A percentile compares a stretch with the other conserved stretches of the same genome.
These are phyloP conservation scores for Berkeleyomyces basicola DNA, from an alignment of 2,329 filamentous ascomycete species.

Conservation along the genomic window DNA sequence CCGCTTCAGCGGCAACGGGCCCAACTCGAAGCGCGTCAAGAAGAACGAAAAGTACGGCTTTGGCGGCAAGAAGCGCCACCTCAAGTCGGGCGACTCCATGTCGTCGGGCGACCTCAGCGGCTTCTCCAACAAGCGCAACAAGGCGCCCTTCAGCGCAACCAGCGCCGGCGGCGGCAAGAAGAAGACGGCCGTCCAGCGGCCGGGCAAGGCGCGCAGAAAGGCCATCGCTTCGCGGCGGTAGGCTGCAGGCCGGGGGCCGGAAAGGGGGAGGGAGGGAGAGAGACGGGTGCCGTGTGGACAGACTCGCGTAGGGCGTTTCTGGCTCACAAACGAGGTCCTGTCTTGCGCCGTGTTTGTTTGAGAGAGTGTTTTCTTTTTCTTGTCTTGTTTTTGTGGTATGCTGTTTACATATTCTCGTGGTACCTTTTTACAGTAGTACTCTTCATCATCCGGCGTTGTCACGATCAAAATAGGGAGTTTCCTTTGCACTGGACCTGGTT, in stretches of 20 bases:
- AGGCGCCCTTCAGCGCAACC: constrained; percentile 11
- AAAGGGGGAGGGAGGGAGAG: background rate
- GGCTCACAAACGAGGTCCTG: background rate
- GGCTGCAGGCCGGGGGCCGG: background rate
- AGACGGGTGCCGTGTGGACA: background rate
- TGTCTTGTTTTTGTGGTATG: background rate
- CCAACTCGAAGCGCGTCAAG: constrained; percentile 67
- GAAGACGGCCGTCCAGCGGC: constrained; percentile 7
- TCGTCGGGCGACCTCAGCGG: constrained; percentile 66
- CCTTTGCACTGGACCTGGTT: background rate
- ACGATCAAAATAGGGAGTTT: background rate
- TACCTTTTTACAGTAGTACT: background rate
- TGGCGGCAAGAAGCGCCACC: constrained; percentile 83
- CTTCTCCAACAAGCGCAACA: constrained; percentile 54
- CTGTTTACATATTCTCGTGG: background rate
- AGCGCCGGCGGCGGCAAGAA: constrained; percentile 11
- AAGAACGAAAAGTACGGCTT: constrained; percentile 92
- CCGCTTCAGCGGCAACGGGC: constrained; percentile 22
- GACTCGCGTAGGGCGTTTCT: background rate
- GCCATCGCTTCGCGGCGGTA: constrained; percentile 13
- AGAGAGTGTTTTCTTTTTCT: background rate
- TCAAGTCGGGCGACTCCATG: constrained; percentile 77
- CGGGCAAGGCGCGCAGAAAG: constrained; percentile 15
- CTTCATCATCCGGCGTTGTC: background rate
- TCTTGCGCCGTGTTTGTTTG: background rate